phyloP scores from a whole-genome alignment of 176 grass and related monocot species.

The Thalia dealbata region DNA sequence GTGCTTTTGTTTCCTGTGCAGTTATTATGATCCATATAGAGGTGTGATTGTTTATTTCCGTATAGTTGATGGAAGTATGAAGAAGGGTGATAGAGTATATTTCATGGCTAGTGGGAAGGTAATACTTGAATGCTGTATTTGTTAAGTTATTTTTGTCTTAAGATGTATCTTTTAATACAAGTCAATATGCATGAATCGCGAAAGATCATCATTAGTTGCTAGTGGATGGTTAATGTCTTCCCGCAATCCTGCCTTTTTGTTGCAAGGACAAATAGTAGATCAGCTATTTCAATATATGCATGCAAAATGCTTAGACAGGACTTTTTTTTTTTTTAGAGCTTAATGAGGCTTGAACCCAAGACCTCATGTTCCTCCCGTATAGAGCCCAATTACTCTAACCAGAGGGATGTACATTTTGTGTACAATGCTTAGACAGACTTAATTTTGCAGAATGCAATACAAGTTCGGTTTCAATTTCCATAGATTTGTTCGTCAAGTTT shows the following conservation, averaged over 20 bases:
- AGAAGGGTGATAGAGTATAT: conserved; percentile 78
- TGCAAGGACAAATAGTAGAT: neutral
- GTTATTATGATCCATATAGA: conserved; percentile 97
- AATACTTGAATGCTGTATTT: conserved; percentile 18
- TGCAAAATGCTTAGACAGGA: neutral
- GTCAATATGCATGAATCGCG: neutral
- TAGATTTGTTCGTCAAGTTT: too few species aligned
- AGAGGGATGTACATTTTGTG: too few species aligned
- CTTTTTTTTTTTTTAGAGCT: too few species aligned
- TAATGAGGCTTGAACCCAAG: too few species aligned
- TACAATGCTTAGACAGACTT: too few species aligned
- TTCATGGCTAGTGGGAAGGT: conserved; percentile 94
- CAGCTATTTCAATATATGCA: neutral
- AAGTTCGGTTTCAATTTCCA: too few species aligned
- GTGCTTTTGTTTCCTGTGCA: conserved; percentile 34
- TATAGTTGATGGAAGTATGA: conserved; percentile 73
- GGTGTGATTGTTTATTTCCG: conserved; percentile 97
- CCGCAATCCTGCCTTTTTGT: neutral
- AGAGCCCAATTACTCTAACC: too few species aligned
- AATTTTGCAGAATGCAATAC: too few species aligned
- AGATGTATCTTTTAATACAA: neutral
- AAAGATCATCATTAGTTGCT: neutral
- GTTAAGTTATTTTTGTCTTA: neutral
- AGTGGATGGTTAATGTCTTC: neutral
- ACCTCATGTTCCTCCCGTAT: too few species aligned